Evolutionary conservation across 2,329 filamentous ascomycete species (phyloP).

Genomic region (Ascochyta pisi): DNA sequence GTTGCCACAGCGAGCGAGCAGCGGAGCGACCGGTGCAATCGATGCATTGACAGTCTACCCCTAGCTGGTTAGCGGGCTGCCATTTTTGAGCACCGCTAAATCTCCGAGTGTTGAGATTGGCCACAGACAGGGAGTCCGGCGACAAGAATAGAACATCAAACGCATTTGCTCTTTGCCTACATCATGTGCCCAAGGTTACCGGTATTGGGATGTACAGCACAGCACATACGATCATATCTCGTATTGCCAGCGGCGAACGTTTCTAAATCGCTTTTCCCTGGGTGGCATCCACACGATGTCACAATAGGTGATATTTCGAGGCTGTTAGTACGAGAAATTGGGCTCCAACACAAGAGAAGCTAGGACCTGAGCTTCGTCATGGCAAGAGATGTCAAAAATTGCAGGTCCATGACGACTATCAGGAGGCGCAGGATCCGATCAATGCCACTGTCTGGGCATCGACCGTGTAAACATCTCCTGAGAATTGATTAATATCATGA

Average conservation of each 20-base stretch:
- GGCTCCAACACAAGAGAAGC: not conserved
- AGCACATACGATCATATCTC: slow-evolving; percentile 1
- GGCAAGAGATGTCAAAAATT: not conserved
- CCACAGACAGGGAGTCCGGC: not conserved
- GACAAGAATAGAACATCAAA: slow-evolving; percentile 16
- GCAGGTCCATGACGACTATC: not conserved
- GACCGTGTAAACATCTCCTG: not conserved
- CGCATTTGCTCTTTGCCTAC: not conserved
- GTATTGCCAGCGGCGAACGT: slow-evolving; percentile 3
- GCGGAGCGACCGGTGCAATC: not conserved
- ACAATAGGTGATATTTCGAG: not conserved
- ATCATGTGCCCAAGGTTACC: not conserved
- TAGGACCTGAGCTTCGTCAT: not conserved
- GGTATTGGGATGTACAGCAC: not conserved
- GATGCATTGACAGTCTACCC: not conserved
- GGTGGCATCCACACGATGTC: not conserved
- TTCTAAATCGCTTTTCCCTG: not conserved
- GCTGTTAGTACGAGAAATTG: not conserved
- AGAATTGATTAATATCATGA: too few species aligned
- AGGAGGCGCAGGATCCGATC: not conserved
- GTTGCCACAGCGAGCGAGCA: slow-evolving; percentile 8
- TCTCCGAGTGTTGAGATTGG: slow-evolving; percentile 14
- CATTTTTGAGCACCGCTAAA: not conserved
- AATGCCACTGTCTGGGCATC: not conserved
- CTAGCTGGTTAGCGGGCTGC: not conserved